Evolutionary conservation across 225 moss, liverwort and hornwort species (phyloP).

Genomic region (Rhytidiadelphus loreus): DNA sequence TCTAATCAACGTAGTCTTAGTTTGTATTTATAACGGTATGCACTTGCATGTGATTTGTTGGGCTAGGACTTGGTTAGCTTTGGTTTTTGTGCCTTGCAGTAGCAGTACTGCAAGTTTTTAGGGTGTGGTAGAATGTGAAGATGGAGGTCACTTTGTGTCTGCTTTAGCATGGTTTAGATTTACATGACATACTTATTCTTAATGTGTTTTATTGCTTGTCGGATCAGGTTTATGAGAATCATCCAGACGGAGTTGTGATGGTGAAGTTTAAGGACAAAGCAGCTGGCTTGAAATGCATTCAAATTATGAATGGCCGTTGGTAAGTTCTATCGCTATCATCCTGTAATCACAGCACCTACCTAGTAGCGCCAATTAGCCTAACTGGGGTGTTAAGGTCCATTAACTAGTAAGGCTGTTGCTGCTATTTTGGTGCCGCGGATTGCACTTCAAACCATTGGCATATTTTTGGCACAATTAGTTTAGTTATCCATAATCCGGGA

Average conservation of each 20-base stretch:
- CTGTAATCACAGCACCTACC: neutral
- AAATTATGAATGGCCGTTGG: slow-evolving; percentile 98
- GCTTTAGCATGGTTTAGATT: neutral
- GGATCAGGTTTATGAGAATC: slow-evolving; percentile 86
- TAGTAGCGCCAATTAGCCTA: neutral
- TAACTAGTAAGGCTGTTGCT: neutral
- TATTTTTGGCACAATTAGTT: neutral
- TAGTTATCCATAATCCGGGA: neutral
- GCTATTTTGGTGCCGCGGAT: neutral
- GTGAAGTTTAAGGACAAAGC: slow-evolving; percentile 94
- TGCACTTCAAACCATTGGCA: neutral
- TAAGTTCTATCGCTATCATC: slow-evolving; percentile 3
- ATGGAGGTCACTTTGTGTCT: neutral
- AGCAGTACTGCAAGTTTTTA: neutral
- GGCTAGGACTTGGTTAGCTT: neutral
- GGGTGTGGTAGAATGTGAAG: neutral
- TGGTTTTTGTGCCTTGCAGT: neutral
- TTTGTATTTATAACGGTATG: neutral
- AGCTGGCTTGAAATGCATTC: slow-evolving; percentile 83
- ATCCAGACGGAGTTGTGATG: slow-evolving; percentile 98
- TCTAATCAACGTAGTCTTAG: neutral
- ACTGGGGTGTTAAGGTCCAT: neutral
- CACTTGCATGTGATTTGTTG: neutral
- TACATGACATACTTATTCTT: neutral
- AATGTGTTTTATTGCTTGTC: neutral